Percentiles rank a stretch among this genome's conserved stretches.
Evolutionary conservation across 2,329 filamentous ascomycete species (phyloP).

Genomic region (Neurospora crassa): DNA sequence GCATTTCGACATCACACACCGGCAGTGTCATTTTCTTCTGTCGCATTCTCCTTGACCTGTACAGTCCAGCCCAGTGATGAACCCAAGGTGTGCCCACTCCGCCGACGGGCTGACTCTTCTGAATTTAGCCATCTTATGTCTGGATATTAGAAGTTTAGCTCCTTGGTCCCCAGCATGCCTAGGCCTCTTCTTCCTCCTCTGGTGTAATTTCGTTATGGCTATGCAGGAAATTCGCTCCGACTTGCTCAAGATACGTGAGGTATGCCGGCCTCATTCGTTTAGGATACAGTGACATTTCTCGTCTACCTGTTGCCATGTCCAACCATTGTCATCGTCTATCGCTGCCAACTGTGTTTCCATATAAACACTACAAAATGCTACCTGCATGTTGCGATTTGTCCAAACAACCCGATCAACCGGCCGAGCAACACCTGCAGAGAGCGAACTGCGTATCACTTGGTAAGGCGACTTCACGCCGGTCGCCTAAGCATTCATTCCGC

Average conservation of each 20-base stretch:
- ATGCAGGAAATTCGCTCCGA: not conserved
- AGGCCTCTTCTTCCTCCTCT: not conserved
- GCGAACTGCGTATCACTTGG: not conserved
- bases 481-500: not conserved
- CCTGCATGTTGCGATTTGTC: constrained; percentile 12
- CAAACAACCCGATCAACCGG: constrained; percentile 7
- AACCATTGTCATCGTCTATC: not conserved
- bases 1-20: not conserved
- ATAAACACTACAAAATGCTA: not conserved
- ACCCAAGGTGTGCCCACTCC: not conserved
- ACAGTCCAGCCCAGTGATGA: not conserved
- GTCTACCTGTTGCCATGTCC: not conserved
- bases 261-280: not conserved
- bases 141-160: not conserved
- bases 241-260: not conserved
- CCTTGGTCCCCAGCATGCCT: not conserved
- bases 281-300: not conserved
- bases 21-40: not conserved
- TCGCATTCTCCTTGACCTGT: not conserved
- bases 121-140: not conserved
- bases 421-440: constrained; percentile 2
- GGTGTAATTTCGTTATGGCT: not conserved
- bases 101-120: not conserved
- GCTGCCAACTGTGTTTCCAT: constrained; percentile 2
- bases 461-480: not conserved